Percentiles rank a stretch among this genome's conserved stretches.
Evolutionary conservation across 2,329 filamentous ascomycete species (phyloP).

Genomic region (Penicillium vulpinum): DNA sequence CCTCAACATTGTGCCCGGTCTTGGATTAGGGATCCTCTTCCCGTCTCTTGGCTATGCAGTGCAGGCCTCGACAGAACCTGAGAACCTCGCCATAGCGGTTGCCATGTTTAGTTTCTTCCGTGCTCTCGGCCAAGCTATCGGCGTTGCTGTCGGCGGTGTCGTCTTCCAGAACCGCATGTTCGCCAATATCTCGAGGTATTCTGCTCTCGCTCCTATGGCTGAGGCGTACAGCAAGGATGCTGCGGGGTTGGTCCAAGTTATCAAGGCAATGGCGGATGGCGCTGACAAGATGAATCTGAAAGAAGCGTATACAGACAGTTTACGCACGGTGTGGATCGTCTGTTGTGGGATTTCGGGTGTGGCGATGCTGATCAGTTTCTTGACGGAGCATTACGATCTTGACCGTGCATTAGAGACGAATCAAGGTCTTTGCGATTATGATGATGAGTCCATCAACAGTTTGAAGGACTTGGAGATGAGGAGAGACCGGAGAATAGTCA

Average conservation of each 20-base stretch:
- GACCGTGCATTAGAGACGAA: constrained; percentile 36
- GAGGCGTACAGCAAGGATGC: constrained; percentile 57
- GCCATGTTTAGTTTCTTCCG: constrained; percentile 69
- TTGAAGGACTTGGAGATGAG: constrained; percentile 21
- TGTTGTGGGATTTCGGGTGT: constrained; percentile 55
- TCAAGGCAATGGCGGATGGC: constrained; percentile 54
- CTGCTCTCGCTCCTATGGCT: constrained; percentile 51
- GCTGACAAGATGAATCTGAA: constrained; percentile 47
- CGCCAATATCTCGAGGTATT: constrained; percentile 50
- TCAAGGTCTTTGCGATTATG: constrained; percentile 23
- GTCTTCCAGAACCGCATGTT: constrained; percentile 68
- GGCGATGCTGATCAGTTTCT: constrained; percentile 53
- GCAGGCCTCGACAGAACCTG: constrained; percentile 59
- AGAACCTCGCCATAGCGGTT: constrained; percentile 61
- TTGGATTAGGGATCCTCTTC: constrained; percentile 66
- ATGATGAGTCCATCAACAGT: constrained; percentile 1
- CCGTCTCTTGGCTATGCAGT: constrained; percentile 63
- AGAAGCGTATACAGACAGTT: constrained; percentile 55
- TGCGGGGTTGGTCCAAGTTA: constrained; percentile 59
- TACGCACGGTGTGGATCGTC: constrained; percentile 58
- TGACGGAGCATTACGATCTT: constrained; percentile 54
- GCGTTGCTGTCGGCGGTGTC: constrained; percentile 66
- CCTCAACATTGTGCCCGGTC: constrained; percentile 59
- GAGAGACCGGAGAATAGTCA: not conserved
- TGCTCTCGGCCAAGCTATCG: constrained; percentile 64